phyloP scores from a whole-genome alignment of 192 early-diverging fungal genomes.

The Backusella parvicylindrica region DNA sequence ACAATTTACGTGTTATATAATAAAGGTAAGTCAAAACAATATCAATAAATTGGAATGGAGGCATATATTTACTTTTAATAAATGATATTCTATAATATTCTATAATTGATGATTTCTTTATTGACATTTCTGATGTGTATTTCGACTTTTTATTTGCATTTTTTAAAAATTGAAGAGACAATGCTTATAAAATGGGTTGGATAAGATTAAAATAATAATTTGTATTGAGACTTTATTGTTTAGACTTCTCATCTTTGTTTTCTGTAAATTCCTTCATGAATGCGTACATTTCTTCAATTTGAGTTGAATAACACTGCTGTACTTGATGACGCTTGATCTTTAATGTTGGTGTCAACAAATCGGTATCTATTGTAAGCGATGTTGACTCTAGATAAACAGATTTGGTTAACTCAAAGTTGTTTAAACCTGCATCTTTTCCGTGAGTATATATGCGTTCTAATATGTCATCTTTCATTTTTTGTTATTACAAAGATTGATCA shows the following conservation, averaged over 20 bases:
- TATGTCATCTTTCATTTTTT: constrained; percentile 41
- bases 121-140: neutral
- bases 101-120: too few relatives aligned
- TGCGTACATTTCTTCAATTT: constrained; percentile 69
- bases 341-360: constrained; percentile 77
- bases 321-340: constrained; percentile 85
- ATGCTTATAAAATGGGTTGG: neutral
- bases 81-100: too few relatives aligned
- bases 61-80: too few relatives aligned
- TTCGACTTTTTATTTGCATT: neutral
- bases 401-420: constrained; percentile 69
- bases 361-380: constrained; percentile 68
- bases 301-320: constrained; percentile 54
- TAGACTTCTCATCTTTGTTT: neutral
- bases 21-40: too few relatives aligned
- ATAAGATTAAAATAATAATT: neutral
- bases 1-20: too few relatives aligned
- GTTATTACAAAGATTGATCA: constrained; percentile 56
- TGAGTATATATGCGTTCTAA: constrained; percentile 47
- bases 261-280: neutral
- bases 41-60: too few relatives aligned
- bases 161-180: neutral
- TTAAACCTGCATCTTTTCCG: constrained; percentile 54
- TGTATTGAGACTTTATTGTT: neutral
- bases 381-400: constrained; percentile 54